A percentile compares a stretch with the other conserved stretches of the same genome.
Evolutionary conservation across 495 filamentous ascomycete species (phyloP).

Genomic region (Cetradonia linearis): DNA sequence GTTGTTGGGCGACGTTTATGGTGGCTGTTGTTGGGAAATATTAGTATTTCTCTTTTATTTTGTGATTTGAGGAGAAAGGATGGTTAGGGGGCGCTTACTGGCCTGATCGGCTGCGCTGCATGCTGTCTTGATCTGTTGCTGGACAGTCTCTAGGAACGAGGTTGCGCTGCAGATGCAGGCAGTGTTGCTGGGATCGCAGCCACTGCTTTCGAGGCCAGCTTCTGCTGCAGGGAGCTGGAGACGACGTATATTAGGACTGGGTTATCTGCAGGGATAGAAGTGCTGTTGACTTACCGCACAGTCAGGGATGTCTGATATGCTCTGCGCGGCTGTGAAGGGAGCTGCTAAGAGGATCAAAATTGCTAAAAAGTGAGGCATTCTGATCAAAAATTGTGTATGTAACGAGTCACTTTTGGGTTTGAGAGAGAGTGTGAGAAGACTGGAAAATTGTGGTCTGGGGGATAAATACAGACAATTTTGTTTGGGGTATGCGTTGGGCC

Average conservation of each 20-base stretch:
- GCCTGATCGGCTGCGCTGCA: slow-evolving; percentile 18
- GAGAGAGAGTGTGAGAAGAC: background rate
- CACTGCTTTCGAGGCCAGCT: slow-evolving; percentile 12
- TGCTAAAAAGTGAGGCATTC: slow-evolving; percentile 8
- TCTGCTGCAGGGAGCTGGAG: slow-evolving; percentile 12
- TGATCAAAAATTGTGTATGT: background rate
- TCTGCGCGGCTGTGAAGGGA: slow-evolving; percentile 2
- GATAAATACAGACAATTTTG: background rate
- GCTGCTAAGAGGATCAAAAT: background rate
- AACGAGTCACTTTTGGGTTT: background rate
- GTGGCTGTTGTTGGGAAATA: slow-evolving; percentile 4
- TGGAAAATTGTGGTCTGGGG: background rate
- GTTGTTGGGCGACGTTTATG: slow-evolving; percentile 13
- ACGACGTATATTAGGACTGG: background rate
- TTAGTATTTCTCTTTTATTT: background rate
- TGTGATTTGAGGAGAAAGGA: background rate
- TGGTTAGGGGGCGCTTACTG: background rate
- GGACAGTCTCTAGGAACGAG: slow-evolving; percentile 22
- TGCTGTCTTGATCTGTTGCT: slow-evolving; percentile 5
- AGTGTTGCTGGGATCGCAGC: slow-evolving; percentile 18
- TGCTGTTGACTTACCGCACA: slow-evolving; percentile 19
- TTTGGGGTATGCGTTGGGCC: background rate
- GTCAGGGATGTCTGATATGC: slow-evolving; percentile 11
- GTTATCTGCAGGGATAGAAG: background rate
- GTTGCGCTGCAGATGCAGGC: slow-evolving; percentile 29